Evolutionary conservation across 2,329 filamentous ascomycete genomes (phyloP), one percentile per base, ranked within the genome.

Genomic region (Apiospora pterosperma): DNA sequence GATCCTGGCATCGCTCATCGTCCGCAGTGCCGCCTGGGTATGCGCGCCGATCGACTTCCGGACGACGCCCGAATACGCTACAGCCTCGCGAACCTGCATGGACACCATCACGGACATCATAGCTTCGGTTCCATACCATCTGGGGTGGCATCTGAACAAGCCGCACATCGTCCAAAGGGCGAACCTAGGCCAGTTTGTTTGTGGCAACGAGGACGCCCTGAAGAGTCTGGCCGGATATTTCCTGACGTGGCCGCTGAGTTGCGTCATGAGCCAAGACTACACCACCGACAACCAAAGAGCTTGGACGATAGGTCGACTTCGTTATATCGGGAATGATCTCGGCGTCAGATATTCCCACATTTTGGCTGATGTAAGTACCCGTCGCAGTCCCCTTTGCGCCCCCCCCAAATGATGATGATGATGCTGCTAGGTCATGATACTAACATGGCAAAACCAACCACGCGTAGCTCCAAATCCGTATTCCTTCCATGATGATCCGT

Each of bases 401-500:
- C 60, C n/a, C 44, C 64, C 66, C 41, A 63, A 4, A 23, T 8
- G n/a, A 25, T 12, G 44, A 23, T 12, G 44, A 16, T 19, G 34
- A 25, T 34, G 12, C n/a, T n/a, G n/a, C n/a, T n/a, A n/a, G 7
- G 36, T 19, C 16, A 60, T 39, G 12, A 7, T 34, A 25, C 38
- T 36, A 8, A 55, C 28, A 16, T 16, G 36, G 12, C 36, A 11
- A 21, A 23, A 7, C 10, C 28, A 25, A 16, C 12, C 25, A n/a
- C n/a, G n/a, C 4, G 21, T 61, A 88, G 85, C 79, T 88, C 62
- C 81, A 85, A 71, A 74, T 88, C 62, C 84, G 87, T 28, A 79
- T 88, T 21, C 87, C 87, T 2, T 88, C 85, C 0, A 88, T 89
- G 86, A 79, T 88, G 66, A 88, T 89, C 72, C 81, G 79, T 34